Conservation (phyloP, 2,329 filamentous ascomycete species). For the Pseudodiploospora longispora region DNA sequence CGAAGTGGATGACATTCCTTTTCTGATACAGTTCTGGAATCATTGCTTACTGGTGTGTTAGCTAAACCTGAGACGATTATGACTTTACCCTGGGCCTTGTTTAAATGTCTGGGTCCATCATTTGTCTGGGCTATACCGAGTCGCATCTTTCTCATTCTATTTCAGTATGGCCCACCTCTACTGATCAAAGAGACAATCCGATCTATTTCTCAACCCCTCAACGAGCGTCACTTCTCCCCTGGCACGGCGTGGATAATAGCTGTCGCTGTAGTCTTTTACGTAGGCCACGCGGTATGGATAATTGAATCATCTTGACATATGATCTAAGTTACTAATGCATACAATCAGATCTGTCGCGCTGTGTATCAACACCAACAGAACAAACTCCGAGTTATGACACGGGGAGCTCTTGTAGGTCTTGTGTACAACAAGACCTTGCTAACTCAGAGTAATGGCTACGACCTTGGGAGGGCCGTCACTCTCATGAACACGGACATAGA, state of each 20-base stretch:
- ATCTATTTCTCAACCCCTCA: slow-evolving; percentile 22
- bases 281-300: slow-evolving; percentile 25
- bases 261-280: slow-evolving; percentile 24
- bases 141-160: slow-evolving; percentile 28
- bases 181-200: slow-evolving; percentile 30
- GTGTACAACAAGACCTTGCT: slow-evolving; percentile 25
- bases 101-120: slow-evolving; percentile 1
- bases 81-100: slow-evolving; percentile 4
- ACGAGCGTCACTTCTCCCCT: slow-evolving; percentile 8
- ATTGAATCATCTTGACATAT: not conserved
- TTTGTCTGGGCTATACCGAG: slow-evolving; percentile 25
- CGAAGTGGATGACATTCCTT: not conserved
- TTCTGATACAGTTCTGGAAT: not conserved
- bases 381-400: slow-evolving; percentile 23
- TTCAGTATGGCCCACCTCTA: slow-evolving; percentile 32
- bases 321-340: not conserved
- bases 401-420: slow-evolving; percentile 27
- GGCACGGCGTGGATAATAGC: slow-evolving; percentile 22
- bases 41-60: not conserved
- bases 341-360: slow-evolving; percentile 20
- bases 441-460: slow-evolving; percentile 12
- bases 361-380: slow-evolving; percentile 24
- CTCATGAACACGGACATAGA: slow-evolving; percentile 34
- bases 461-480: slow-evolving; percentile 26
- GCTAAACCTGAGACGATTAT: slow-evolving; percentile 1